These are phyloP conservation scores for Fusarium torreyae DNA, from an alignment of 2,329 filamentous ascomycete species.

Conservation along the genomic window DNA sequence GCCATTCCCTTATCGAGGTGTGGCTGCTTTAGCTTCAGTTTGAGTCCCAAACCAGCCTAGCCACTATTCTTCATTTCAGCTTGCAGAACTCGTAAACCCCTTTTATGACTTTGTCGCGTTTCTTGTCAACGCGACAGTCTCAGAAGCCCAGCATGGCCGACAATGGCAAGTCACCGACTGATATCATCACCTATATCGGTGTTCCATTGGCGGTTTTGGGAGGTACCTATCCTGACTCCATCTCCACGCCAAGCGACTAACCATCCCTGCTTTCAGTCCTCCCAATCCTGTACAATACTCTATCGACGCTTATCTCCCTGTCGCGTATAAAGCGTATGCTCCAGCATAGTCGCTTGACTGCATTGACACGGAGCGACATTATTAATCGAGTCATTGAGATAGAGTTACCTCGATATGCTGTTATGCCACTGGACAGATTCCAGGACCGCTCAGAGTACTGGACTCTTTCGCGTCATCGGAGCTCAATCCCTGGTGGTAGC, in stretches of 20 bases:
- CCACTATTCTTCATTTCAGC: slow-evolving; percentile 16
- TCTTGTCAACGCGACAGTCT: neutral
- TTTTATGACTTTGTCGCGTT: slow-evolving; percentile 6
- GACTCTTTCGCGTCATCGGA: slow-evolving; percentile 66
- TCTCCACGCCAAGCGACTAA: slow-evolving; percentile 9
- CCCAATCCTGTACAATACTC: slow-evolving; percentile 77
- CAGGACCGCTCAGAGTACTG: slow-evolving; percentile 71
- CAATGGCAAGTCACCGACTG: slow-evolving; percentile 56
- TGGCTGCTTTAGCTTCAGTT: slow-evolving; percentile 17
- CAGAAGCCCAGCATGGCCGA: slow-evolving; percentile 50
- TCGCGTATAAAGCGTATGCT: slow-evolving; percentile 73
- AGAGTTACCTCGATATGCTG: slow-evolving; percentile 75
- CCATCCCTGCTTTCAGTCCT: slow-evolving; percentile 59
- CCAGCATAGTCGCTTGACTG: slow-evolving; percentile 68
- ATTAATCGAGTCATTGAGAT: slow-evolving; percentile 78
- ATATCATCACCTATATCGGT: slow-evolving; percentile 71
- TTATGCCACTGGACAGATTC: slow-evolving; percentile 72
- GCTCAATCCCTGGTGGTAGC: slow-evolving; percentile 70
- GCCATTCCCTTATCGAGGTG: neutral
- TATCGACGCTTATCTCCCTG: slow-evolving; percentile 71
- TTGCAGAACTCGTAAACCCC: slow-evolving; percentile 6
- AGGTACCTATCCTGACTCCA: slow-evolving; percentile 25
- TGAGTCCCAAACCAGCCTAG: slow-evolving; percentile 29
- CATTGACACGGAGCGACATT: slow-evolving; percentile 73
- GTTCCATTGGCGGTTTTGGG: slow-evolving; percentile 72